phyloP scores from a whole-genome alignment of 2,329 filamentous ascomycete genomes.

The Nakataea oryzae region DNA sequence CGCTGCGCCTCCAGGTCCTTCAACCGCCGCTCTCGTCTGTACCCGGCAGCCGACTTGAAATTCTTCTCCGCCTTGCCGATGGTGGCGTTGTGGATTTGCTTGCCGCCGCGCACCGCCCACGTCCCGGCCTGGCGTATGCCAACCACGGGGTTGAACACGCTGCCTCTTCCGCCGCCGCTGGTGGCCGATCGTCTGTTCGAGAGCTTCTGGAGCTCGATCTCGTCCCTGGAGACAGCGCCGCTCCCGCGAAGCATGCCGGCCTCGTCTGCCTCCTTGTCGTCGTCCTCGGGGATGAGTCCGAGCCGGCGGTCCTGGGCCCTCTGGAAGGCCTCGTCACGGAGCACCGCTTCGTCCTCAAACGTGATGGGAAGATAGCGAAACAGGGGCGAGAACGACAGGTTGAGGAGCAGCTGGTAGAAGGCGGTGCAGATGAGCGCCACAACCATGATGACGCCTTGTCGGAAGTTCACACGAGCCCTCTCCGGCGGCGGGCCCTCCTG shows the following conservation, averaged over 20 bases:
- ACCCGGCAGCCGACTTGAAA: constrained; percentile 32
- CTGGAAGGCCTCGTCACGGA: constrained; percentile 84
- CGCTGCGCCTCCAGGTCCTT: constrained; percentile 63
- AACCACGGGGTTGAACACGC: constrained; percentile 28
- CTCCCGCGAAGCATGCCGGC: constrained; percentile 15
- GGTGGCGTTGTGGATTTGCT: constrained; percentile 35
- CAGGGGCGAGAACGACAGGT: constrained; percentile 73
- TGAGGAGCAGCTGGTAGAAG: constrained; percentile 71
- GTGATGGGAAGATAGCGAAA: constrained; percentile 88
- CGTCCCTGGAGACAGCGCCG: constrained; percentile 14
- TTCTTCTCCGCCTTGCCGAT: constrained; percentile 28
- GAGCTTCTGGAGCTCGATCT: constrained; percentile 25
- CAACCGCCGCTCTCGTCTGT: constrained; percentile 35
- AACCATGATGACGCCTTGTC: constrained; percentile 78
- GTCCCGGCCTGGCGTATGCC: constrained; percentile 35
- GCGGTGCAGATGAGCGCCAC: constrained; percentile 59
- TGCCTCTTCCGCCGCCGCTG: constrained; percentile 12
- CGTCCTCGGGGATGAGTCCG: constrained; percentile 43
- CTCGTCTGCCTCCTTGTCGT: constrained; percentile 23
- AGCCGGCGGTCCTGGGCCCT: constrained; percentile 63
- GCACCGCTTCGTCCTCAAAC: constrained; percentile 85
- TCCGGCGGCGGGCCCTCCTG: constrained; percentile 49
- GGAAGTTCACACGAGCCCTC: background rate
- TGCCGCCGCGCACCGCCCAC: constrained; percentile 37
- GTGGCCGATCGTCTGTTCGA: constrained; percentile 2